These are phyloP conservation scores for Lojkania enalia DNA, from an alignment of 2,329 filamentous ascomycete genomes.

Conservation along the genomic window DNA sequence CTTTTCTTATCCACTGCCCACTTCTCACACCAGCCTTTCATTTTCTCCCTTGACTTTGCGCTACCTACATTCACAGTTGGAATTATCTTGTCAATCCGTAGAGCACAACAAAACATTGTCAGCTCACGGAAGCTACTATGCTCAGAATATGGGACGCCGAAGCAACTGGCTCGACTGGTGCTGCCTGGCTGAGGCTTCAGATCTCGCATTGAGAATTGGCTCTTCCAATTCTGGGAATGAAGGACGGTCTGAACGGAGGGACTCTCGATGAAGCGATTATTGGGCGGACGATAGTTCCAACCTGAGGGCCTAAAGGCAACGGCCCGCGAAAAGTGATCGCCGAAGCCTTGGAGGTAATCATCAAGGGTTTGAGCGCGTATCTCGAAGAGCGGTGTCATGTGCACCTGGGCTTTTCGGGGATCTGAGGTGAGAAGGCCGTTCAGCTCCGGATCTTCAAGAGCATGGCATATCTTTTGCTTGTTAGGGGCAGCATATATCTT, in stretches of 20 bases:
- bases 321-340: constrained; percentile 79
- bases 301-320: constrained; percentile 91
- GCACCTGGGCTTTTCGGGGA: constrained; percentile 85
- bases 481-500: constrained; percentile 86
- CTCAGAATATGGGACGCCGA: constrained; percentile 93
- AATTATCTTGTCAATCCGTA: constrained; percentile 86
- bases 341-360: constrained; percentile 81
- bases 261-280: constrained; percentile 63
- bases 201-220: constrained; percentile 70
- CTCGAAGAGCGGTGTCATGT: constrained; percentile 97
- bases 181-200: constrained; percentile 82
- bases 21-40: constrained; percentile 68
- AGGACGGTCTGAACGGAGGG: constrained; percentile 67
- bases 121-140: constrained; percentile 94
- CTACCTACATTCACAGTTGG: constrained; percentile 88
- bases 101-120: constrained; percentile 85
- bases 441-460: constrained; percentile 84
- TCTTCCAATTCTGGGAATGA: constrained; percentile 73
- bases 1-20: constrained; percentile 66
- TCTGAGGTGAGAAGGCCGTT: constrained; percentile 75
- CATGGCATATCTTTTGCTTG: constrained; percentile 83
- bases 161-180: constrained; percentile 80
- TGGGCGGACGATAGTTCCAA: constrained; percentile 85
- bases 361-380: constrained; percentile 88
- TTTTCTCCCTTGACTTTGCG: constrained; percentile 64